A percentile compares a stretch with the other conserved stretches of the same genome.
phyloP scores from a whole-genome alignment of 2,329 filamentous ascomycete species.

The Alternaria gansuensis region DNA sequence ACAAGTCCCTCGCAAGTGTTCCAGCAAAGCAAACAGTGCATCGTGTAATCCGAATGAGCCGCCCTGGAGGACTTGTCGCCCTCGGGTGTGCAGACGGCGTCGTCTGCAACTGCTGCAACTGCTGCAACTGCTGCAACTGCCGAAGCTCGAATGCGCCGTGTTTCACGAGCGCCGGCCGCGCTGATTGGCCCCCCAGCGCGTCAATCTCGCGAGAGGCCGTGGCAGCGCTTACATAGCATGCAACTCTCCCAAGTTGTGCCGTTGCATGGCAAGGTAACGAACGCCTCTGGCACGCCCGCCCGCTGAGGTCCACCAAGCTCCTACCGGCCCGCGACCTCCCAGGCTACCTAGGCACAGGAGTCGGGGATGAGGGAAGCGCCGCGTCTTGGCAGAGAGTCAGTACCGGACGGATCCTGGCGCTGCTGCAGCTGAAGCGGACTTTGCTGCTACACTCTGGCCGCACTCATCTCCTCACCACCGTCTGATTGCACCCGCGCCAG shows the following conservation, averaged over 20 bases:
- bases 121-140: not conserved
- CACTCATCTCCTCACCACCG: slow-evolving; percentile 30
- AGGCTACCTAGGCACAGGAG: slow-evolving; percentile 9
- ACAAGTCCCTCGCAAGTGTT: slow-evolving; percentile 14
- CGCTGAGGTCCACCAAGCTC: slow-evolving; percentile 22
- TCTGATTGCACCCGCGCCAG: slow-evolving; percentile 22
- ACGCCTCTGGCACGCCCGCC: slow-evolving; percentile 22
- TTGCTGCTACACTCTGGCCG: slow-evolving; percentile 30
- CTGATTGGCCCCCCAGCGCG: slow-evolving; percentile 23
- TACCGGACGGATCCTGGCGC: slow-evolving; percentile 18
- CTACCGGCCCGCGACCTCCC: slow-evolving; percentile 25
- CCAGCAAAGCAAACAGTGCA: slow-evolving; percentile 23
- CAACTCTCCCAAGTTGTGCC: slow-evolving; percentile 20
- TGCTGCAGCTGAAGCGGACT: slow-evolving; percentile 13
- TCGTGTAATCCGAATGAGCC: slow-evolving; percentile 7
- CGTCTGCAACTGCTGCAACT: not conserved
- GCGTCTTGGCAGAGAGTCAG: slow-evolving; percentile 26
- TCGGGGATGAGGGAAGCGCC: slow-evolving; percentile 29
- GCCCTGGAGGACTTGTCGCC: slow-evolving; percentile 4
- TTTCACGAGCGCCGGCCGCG: not conserved
- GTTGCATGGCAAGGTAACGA: slow-evolving; percentile 21
- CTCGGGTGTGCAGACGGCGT: not conserved
- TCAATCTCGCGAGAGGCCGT: slow-evolving; percentile 18
- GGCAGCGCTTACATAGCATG: slow-evolving; percentile 29
- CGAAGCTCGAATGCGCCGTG: slow-evolving; percentile 1